Conservation (phyloP, 2,329 filamentous ascomycete species). For the Pestalotiopsis fici region DNA sequence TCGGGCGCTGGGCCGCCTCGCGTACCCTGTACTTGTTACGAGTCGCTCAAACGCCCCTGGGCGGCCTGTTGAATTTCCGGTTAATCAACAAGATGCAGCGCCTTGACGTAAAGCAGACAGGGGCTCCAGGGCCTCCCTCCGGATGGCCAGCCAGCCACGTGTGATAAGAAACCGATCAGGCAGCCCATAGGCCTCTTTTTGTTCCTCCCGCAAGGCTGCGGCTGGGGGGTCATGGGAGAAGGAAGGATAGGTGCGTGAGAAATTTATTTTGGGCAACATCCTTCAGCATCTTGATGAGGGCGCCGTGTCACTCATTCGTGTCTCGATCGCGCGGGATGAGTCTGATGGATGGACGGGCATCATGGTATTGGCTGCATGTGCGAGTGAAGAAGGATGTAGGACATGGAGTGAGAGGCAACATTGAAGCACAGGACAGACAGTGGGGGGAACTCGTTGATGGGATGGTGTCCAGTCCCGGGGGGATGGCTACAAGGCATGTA, state of each 20-base stretch:
- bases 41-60: not conserved
- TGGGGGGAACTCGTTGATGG: not conserved
- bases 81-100: slow-evolving; percentile 4
- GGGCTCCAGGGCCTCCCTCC: not conserved
- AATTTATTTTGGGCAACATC: not conserved
- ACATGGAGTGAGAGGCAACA: not conserved
- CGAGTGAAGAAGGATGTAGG: not conserved
- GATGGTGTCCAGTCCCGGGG: not conserved
- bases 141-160: slow-evolving; percentile 6
- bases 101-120: slow-evolving; percentile 9
- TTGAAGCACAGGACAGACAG: not conserved
- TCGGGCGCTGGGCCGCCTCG: not conserved
- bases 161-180: slow-evolving; percentile 7
- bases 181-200: not conserved
- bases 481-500: not conserved
- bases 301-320: not conserved
- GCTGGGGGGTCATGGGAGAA: too few species aligned
- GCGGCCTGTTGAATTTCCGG: slow-evolving; percentile 7
- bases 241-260: not conserved
- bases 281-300: not conserved
- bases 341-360: not conserved
- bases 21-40: not conserved
- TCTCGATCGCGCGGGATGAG: not conserved
- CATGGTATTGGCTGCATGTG: not conserved
- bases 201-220: not conserved